A percentile compares a stretch with the other conserved stretches of the same genome.
Conservation (phyloP, 345 rosid species). For the Turritis glabra region DNA sequence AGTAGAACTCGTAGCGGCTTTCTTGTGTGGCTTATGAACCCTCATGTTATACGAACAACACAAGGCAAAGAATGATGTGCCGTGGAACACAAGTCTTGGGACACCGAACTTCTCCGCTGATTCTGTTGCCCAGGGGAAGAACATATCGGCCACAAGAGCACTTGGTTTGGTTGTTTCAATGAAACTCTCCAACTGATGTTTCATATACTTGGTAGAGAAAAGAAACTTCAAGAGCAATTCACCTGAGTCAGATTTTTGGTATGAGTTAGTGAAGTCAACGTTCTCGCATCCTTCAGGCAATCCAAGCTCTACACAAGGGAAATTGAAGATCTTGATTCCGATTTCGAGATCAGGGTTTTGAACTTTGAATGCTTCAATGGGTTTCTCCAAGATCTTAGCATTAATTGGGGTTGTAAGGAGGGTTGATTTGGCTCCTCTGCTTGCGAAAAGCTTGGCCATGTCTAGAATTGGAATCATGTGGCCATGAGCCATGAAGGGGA, state of each 20-base stretch:
- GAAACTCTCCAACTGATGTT: slow-evolving; percentile 47
- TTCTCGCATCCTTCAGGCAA: slow-evolving; percentile 56
- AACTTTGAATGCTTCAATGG: slow-evolving; percentile 30
- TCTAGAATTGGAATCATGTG: slow-evolving; percentile 53
- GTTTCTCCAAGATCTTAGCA: slow-evolving; percentile 35
- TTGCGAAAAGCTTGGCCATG: slow-evolving; percentile 58
- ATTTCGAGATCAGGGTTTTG: slow-evolving; percentile 37
- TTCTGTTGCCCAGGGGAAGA: slow-evolving; percentile 41
- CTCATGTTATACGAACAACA: slow-evolving; percentile 33
- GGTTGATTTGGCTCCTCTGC: slow-evolving; percentile 44
- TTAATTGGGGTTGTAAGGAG: slow-evolving; percentile 52
- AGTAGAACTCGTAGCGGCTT: slow-evolving; percentile 24
- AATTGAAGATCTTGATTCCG: slow-evolving; percentile 36
- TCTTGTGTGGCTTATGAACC: slow-evolving; percentile 38
- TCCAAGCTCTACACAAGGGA: slow-evolving; percentile 48
- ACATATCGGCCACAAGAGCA: slow-evolving; percentile 36
- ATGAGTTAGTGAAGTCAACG: slow-evolving; percentile 28
- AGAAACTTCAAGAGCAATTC: slow-evolving; percentile 39
- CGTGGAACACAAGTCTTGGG: slow-evolving; percentile 44
- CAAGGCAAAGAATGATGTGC: slow-evolving; percentile 30
- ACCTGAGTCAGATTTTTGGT: not conserved
- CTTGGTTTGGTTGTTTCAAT: slow-evolving; percentile 44
- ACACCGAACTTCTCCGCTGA: slow-evolving; percentile 12
- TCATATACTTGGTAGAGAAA: slow-evolving; percentile 41
- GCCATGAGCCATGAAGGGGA: slow-evolving; percentile 63